Percentiles rank a stretch among this genome's conserved stretches.
Evolutionary conservation across 306 rosid genomes (phyloP).

Genomic region (Pachyrhizus erosus): DNA sequence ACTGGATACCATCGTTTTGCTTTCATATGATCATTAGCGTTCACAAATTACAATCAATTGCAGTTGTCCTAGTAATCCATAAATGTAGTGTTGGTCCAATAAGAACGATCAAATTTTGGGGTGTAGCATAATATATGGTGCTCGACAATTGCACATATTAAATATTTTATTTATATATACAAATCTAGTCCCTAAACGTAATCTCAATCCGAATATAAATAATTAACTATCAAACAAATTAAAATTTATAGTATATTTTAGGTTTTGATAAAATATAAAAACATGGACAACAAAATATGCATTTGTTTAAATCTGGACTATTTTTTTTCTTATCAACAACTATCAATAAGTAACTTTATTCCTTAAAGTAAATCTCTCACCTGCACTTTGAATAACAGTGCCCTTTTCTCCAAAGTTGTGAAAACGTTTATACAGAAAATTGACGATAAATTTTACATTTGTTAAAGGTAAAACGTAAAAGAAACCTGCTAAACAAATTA

Average conservation of each 20-base stretch:
- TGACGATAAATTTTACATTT: too few relatives aligned
- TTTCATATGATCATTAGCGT: background rate
- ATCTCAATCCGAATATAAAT: too few relatives aligned
- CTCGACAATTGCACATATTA: background rate
- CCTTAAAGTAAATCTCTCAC: background rate
- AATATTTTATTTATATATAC: background rate
- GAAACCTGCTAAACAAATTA: background rate
- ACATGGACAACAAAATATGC: background rate
- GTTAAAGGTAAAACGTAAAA: too few relatives aligned
- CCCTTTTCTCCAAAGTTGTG: too few relatives aligned
- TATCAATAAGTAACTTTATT: background rate
- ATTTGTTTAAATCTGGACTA: too few relatives aligned
- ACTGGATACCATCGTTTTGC: background rate
- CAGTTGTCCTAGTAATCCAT: background rate
- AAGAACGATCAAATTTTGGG: too few relatives aligned
- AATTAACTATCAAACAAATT: too few relatives aligned
- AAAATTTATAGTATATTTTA: too few relatives aligned
- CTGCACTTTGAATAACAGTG: background rate
- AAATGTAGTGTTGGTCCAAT: background rate
- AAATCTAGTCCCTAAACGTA: too few relatives aligned
- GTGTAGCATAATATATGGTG: background rate
- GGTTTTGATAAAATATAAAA: background rate
- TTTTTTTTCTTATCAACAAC: background rate
- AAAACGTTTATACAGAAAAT: too few relatives aligned
- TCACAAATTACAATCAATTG: background rate